A percentile compares a stretch with the other conserved stretches of the same genome.
Conservation (phyloP, 805 yeast species). For the Gaillardinia entomophila region DNA sequence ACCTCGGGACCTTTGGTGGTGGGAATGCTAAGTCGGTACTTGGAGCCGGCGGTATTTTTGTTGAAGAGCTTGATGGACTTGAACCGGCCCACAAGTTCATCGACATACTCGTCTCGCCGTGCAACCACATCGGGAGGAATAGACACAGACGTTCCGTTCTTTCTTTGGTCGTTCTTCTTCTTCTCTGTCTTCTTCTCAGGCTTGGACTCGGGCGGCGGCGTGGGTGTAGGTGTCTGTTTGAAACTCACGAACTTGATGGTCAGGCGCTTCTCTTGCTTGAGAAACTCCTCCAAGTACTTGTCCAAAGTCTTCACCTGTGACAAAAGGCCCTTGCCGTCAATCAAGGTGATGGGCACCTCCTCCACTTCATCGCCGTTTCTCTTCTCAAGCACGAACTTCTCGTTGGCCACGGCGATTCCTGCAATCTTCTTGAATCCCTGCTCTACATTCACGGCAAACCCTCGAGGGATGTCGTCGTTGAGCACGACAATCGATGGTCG, state of each 20-base stretch:
- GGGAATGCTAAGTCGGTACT: slow-evolving; percentile 29
- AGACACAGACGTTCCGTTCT: slow-evolving; percentile 1
- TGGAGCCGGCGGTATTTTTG: slow-evolving; percentile 16
- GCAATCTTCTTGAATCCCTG: slow-evolving; percentile 50
- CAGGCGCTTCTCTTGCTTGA: slow-evolving; percentile 53
- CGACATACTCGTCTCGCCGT: slow-evolving; percentile 13
- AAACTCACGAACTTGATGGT: slow-evolving; percentile 55
- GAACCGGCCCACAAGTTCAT: slow-evolving; percentile 23
- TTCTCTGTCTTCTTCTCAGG: slow-evolving; percentile 1
- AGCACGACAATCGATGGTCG: slow-evolving; percentile 50
- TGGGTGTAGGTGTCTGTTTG: slow-evolving; percentile 6
- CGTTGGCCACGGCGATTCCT: slow-evolving; percentile 11
- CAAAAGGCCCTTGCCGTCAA: slow-evolving; percentile 45
- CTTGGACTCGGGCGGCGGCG: slow-evolving; percentile 1
- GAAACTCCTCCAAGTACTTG: slow-evolving; percentile 49
- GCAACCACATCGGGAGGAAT: slow-evolving; percentile 4
- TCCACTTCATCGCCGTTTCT: slow-evolving; percentile 8
- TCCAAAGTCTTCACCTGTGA: slow-evolving; percentile 54
- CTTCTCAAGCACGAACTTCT: slow-evolving; percentile 6
- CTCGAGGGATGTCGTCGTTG: slow-evolving; percentile 66
- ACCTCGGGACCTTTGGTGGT: slow-evolving; percentile 15
- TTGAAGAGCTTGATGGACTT: slow-evolving; percentile 19
- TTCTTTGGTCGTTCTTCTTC: slow-evolving; percentile 2
- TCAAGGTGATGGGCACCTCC: slow-evolving; percentile 23
- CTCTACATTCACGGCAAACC: slow-evolving; percentile 63